Base-by-base conservation (phyloP, 352 stramenopile genomes). In the Phytophthora vignae region DNA sequence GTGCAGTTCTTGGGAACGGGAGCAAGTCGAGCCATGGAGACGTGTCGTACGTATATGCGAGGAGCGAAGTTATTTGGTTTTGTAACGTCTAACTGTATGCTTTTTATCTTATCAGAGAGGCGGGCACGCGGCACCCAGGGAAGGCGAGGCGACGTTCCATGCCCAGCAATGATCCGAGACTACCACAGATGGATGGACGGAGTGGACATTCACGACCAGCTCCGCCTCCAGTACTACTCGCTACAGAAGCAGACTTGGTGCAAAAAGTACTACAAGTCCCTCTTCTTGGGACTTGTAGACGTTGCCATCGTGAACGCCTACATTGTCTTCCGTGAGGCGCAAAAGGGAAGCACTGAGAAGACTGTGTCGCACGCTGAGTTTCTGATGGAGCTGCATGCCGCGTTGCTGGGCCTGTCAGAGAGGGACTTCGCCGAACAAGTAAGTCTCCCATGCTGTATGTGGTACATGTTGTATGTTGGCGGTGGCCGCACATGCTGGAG, bases 201-300 rank as follows among this genome's bases (percentile, higher is more conserved):
- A 27, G 46, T 54, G 0, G 25, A 56, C 27, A 36, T 56, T 19
- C 50, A 56, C 50, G 50, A 56, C 22, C 50, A 38, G 27, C 14
- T 56, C 9, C 50, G 50, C 12, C 50, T 31, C 1, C 46, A 54
- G 46, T 19, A 19, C 9, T 54, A 54, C 17, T 59, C 54, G 8
- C 27, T 60, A 2, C 54, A 44, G 5, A 8, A 46, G 5, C 54
- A 60, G 17, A 60, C 54, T 17, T 60, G 54, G 31, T 60, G 54
- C 29, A 60, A 60, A 15, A 60, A 59, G 10, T 78, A 78, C 61
- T 69, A 74, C 66, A 78, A 74, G 22, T 19, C 29, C 7, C 42
- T 74, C 6, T 74, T 78, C 22, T 27, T 78, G 27, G 71, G 57
- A 3, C 22, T 78, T 17, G 40, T 78, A 1, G 65, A 78, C 48